A percentile compares a stretch with the other conserved stretches of the same genome.
phyloP scores from a whole-genome alignment of 164 flowering plant genomes.

The Echeveria elegans region DNA sequence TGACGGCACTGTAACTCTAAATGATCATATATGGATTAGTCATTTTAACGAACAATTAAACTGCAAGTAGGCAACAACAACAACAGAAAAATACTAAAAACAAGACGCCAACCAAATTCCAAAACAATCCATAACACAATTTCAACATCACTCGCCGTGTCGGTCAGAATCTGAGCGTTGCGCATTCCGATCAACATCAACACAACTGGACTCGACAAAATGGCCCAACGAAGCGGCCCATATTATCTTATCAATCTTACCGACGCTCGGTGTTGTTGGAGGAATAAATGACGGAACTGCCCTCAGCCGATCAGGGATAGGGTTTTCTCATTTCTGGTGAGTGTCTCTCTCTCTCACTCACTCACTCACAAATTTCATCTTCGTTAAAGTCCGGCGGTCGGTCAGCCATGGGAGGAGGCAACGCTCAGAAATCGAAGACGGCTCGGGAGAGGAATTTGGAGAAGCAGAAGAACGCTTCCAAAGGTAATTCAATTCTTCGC shows the following conservation, averaged over 20 bases:
- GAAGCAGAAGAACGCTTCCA: slow-evolving; percentile 38
- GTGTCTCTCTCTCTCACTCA: background rate
- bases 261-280: no score
- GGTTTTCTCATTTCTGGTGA: background rate
- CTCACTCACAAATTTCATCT: no score
- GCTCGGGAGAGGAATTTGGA: slow-evolving; percentile 65
- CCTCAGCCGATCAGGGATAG: background rate
- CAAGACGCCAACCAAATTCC: background rate
- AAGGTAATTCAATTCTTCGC: slow-evolving; percentile 24
- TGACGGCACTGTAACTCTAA: no score
- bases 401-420: slow-evolving; percentile 64
- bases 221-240: no score
- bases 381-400: background rate
- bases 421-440: slow-evolving; percentile 72
- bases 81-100: no score
- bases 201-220: no score
- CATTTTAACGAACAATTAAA: background rate
- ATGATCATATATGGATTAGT: background rate
- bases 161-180: no score
- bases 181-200: no score
- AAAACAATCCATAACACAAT: background rate
- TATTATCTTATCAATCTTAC: no score
- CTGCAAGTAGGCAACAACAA: background rate
- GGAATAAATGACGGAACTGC: background rate
- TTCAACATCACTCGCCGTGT: background rate